Base-by-base conservation (phyloP, 2,329 filamentous ascomycete species). In the Aureobasidium uvarum region DNA sequence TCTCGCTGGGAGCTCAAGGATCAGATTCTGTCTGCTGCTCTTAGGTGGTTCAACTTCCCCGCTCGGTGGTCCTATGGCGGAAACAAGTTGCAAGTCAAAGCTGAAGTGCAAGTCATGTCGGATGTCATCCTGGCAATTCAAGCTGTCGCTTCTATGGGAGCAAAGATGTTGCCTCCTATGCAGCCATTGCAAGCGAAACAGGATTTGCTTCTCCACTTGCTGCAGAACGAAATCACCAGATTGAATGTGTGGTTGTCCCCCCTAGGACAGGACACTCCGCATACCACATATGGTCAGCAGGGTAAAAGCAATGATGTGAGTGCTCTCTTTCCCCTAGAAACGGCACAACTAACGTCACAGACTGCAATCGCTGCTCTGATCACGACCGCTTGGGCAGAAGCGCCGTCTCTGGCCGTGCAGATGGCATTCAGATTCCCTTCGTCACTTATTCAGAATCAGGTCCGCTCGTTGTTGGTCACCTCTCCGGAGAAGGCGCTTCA, bases 11-110 rank as follows among this genome's bases (percentile, higher is more conserved):
- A 89, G 66, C 81, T 98, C 43, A 97, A 96, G 75, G 93, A 98
- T 73, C 87, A 91, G 69, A 88, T 96, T 60, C 77, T 99, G 43
- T 93, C 92, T 6, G 92, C 92, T 36, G 93, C 87, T 16, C 81
- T 99, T 38, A 87, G 85, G 67, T 99, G 96, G 96, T 99, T 99
- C 77, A 86, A 83, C 45, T 85, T 88, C 69, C 81, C 91, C 16
- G 62, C n/a, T 68, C 83, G 81, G 70, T 99, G 95, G 94, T 96
- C 95, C 0, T 98, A 95, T 77, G 95, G 95, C 65, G 95, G 94
- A 71, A 99, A 97, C 74, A 85, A 91, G 56, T 80, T 99, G 18
- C 95, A 99, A 74, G 82, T 98, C 60, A 98, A 96, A 80, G 94
- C 96, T 0, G 95, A 99, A 77, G 86, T 92, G 39, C 89, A 89